Evolutionary conservation across 164 flowering plant genomes (phyloP).

Genomic region (Saururus chinensis): DNA sequence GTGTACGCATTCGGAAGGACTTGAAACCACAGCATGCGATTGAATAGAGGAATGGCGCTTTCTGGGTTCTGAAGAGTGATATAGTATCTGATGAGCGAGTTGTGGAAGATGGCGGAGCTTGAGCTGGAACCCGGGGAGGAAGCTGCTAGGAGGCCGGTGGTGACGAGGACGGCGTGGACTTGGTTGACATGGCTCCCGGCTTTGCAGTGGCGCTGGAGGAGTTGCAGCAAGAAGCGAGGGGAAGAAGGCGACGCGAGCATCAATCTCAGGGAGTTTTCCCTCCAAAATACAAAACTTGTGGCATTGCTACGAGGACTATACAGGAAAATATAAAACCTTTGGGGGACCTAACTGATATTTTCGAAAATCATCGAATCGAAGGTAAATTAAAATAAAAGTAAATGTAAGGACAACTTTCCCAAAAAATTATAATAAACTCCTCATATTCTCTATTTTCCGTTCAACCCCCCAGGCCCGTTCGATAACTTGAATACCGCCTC

Average conservation of each 20-base stretch:
- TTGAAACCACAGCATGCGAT: constrained; percentile 43
- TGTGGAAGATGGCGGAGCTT: constrained; percentile 45
- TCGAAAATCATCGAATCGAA: no score
- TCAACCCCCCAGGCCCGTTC: no score
- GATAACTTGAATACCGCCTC: no score
- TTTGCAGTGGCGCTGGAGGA: constrained; percentile 35
- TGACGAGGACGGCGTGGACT: constrained; percentile 44
- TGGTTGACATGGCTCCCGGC: constrained; percentile 33
- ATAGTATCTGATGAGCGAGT: constrained; percentile 52
- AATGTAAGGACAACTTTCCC: neutral
- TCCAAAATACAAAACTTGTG: no score
- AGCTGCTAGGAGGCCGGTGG: constrained; percentile 31
- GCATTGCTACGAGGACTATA: no score
- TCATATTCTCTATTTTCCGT: no score
- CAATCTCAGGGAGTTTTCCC: neutral
- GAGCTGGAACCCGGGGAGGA: constrained; percentile 15
- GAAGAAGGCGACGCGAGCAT: neutral
- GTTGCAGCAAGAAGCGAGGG: constrained; percentile 17
- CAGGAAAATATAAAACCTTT: no score
- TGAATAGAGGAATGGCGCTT: constrained; percentile 35
- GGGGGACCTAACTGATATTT: no score
- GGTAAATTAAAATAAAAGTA: no score
- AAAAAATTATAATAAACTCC: no score
- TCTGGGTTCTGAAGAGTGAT: constrained; percentile 18
- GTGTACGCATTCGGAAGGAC: constrained; percentile 52